Conservation (phyloP, 2,329 filamentous ascomycete species). For the Cladosporium sp. region DNA sequence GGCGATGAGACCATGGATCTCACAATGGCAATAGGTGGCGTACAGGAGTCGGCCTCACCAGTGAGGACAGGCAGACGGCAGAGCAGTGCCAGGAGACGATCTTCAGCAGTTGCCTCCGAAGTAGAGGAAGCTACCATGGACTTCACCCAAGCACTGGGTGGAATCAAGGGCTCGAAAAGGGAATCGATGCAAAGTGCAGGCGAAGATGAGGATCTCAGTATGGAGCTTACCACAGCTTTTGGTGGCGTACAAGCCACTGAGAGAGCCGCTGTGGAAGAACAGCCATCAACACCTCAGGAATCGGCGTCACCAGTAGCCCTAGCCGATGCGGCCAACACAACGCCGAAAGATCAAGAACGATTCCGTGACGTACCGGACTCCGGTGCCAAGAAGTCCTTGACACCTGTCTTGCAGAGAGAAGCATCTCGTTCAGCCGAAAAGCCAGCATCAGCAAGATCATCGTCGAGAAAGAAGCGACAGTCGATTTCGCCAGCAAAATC, state of each 20-base stretch:
- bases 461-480: slow-evolving; percentile 16
- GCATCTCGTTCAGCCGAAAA: slow-evolving; percentile 25
- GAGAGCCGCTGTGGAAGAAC: slow-evolving; percentile 17
- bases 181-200: slow-evolving; percentile 27
- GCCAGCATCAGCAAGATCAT: slow-evolving; percentile 11
- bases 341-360: slow-evolving; percentile 53
- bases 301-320: slow-evolving; percentile 46
- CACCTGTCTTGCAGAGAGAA: slow-evolving; percentile 32
- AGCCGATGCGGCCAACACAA: slow-evolving; percentile 39
- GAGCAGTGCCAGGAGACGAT: slow-evolving; percentile 34
- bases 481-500: slow-evolving; percentile 7
- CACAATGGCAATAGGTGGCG: slow-evolving; percentile 35
- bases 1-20: slow-evolving; percentile 42
- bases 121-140: slow-evolving; percentile 52
- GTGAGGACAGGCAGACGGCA: slow-evolving; percentile 23
- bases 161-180: slow-evolving; percentile 24
- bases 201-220: slow-evolving; percentile 45
- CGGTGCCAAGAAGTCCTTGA: slow-evolving; percentile 31
- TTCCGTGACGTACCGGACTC: slow-evolving; percentile 52
- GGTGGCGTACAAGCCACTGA: slow-evolving; percentile 39
- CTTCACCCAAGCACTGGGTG: slow-evolving; percentile 52
- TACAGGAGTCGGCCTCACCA: slow-evolving; percentile 24
- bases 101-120: slow-evolving; percentile 31
- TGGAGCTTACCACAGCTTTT: slow-evolving; percentile 49
- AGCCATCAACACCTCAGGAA: slow-evolving; percentile 32